Percentiles rank a stretch among this genome's conserved stretches.
These are phyloP conservation scores for Berkeleyomyces rouxiae DNA, from an alignment of 2,329 filamentous ascomycete species.

Conservation along the genomic window DNA sequence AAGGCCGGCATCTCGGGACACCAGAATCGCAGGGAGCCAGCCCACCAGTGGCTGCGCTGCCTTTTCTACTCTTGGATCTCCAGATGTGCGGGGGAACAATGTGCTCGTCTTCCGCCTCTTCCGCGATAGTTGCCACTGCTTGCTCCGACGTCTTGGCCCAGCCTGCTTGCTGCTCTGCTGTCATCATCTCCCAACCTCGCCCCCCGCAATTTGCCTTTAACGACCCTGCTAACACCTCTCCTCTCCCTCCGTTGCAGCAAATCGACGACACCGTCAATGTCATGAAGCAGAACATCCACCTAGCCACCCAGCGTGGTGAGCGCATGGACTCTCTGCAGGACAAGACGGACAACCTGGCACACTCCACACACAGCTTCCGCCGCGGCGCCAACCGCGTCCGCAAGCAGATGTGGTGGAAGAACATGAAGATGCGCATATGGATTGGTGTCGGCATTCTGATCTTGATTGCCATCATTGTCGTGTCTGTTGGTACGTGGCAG, in stretches of 20 bases:
- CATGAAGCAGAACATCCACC: conserved; percentile 96
- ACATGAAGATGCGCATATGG: conserved; percentile 99
- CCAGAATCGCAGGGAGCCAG: too few relatives aligned
- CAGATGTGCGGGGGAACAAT: background rate
- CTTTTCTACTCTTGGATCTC: background rate
- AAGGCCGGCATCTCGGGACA: background rate
- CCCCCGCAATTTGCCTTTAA: background rate
- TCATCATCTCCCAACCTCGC: background rate
- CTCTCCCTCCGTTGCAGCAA: conserved; percentile 44
- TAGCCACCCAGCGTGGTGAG: conserved; percentile 84
- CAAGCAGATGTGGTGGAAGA: conserved; percentile 99
- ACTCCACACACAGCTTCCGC: conserved; percentile 87
- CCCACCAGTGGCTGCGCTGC: background rate
- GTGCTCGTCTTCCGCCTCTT: background rate
- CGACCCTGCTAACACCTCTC: conserved; percentile 14
- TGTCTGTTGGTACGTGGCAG: conserved; percentile 55
- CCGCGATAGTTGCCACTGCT: background rate
- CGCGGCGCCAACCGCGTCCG: conserved; percentile 90
- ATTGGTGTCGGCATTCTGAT: conserved; percentile 81
- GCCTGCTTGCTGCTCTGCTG: background rate
- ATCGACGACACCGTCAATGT: conserved; percentile 90
- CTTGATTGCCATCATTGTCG: conserved; percentile 82
- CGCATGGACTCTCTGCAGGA: conserved; percentile 76
- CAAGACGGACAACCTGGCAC: conserved; percentile 87
- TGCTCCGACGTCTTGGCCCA: background rate